phyloP scores from a whole-genome alignment of 495 filamentous ascomycete species.

The Geopyxis carbonaria region DNA sequence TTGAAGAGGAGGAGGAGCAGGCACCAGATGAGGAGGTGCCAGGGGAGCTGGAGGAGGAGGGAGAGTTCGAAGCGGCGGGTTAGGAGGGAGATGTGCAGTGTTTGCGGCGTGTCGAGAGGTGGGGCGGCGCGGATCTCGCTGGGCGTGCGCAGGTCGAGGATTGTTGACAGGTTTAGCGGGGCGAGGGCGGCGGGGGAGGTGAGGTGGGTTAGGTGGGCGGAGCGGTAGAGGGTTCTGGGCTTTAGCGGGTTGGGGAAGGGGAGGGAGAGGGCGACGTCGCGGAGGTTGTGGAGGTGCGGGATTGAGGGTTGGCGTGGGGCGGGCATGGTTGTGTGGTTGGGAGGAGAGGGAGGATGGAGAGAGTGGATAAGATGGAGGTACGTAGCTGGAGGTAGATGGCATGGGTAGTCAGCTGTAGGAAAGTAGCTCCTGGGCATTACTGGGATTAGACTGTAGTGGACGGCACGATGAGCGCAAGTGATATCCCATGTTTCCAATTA shows the following conservation, averaged over 20 bases:
- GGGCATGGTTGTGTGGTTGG: too few species aligned
- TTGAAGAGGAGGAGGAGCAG: not conserved
- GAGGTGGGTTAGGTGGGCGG: not conserved
- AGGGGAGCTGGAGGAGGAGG: not conserved
- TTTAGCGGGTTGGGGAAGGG: not conserved
- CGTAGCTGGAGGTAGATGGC: too few species aligned
- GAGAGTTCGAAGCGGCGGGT: not conserved
- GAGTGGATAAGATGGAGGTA: too few species aligned
- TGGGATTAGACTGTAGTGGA: too few species aligned
- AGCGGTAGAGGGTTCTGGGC: not conserved
- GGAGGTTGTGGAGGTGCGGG: not conserved
- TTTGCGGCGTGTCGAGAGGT: not conserved
- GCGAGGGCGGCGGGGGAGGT: not conserved
- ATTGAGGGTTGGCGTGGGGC: too few species aligned
- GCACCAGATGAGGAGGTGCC: not conserved
- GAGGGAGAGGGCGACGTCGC: not conserved
- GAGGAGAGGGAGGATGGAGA: too few species aligned
- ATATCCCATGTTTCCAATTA: too few species aligned
- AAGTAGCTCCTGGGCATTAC: too few species aligned
- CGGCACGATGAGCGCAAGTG: too few species aligned
- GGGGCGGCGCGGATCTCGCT: not conserved
- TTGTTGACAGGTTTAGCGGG: not conserved
- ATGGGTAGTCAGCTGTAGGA: too few species aligned
- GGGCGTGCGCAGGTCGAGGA: not conserved
- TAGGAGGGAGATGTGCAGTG: not conserved